Evolutionary conservation across 768 basidiomycete genomes (phyloP).

Genomic region (Albatrellus ellisii): DNA sequence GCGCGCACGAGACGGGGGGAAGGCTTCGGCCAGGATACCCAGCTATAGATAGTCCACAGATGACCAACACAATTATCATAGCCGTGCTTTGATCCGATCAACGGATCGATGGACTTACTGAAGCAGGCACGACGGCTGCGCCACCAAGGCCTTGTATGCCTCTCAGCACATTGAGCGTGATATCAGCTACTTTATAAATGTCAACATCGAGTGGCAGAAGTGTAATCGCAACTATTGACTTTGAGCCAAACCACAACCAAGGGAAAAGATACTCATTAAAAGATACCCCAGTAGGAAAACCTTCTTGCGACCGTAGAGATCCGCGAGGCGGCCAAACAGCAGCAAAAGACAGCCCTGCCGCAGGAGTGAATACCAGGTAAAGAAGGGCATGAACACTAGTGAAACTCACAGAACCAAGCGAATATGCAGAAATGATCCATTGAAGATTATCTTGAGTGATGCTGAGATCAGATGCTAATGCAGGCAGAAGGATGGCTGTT

Average conservation of each 20-base stretch:
- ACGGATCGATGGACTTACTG: conserved; percentile 30
- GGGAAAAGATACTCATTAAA: conserved; percentile 38
- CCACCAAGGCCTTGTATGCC: conserved; percentile 73
- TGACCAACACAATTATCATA: too few relatives aligned
- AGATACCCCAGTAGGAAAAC: conserved; percentile 49
- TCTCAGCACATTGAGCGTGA: conserved; percentile 56
- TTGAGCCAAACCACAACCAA: conserved; percentile 55
- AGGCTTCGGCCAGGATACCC: conserved; percentile 72
- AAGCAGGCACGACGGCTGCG: conserved; percentile 63
- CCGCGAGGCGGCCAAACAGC: conserved; percentile 67
- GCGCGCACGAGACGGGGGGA: conserved; percentile 54
- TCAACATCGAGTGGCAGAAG: too few relatives aligned
- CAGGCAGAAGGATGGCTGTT: conserved; percentile 19
- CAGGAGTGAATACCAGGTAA: not conserved
- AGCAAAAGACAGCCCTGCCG: conserved; percentile 64
- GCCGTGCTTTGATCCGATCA: too few relatives aligned
- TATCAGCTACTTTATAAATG: too few relatives aligned
- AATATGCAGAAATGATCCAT: conserved; percentile 57
- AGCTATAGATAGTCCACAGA: conserved; percentile 27
- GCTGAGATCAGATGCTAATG: conserved; percentile 25
- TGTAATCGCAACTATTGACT: too few relatives aligned
- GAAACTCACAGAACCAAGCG: conserved; percentile 46
- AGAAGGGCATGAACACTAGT: not conserved
- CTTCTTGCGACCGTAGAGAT: conserved; percentile 63
- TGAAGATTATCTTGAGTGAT: conserved; percentile 42